Conservation (phyloP, 129 eudicot species). For the Tagetes patula region DNA sequence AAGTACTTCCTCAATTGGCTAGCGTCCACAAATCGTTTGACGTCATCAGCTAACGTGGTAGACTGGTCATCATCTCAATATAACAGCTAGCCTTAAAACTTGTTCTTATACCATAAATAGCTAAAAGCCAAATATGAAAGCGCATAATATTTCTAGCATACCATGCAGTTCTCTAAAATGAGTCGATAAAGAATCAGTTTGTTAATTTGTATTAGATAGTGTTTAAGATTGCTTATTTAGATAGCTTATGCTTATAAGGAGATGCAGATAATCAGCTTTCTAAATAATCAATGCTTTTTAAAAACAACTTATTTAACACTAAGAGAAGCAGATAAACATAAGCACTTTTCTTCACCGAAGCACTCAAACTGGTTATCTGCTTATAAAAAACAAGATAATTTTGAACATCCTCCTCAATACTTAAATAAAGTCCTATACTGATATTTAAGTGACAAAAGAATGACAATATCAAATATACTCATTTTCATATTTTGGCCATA, state of each 20-base stretch:
- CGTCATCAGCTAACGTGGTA: slow-evolving; percentile 9
- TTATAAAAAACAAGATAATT: background rate
- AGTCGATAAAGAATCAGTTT: background rate
- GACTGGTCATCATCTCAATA: slow-evolving; percentile 2
- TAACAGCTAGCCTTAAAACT: slow-evolving; percentile 8
- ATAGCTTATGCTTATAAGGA: background rate
- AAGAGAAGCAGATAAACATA: background rate
- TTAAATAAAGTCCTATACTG: background rate
- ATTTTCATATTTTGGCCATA: background rate
- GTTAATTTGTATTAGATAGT: background rate
- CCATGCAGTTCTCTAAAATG: background rate
- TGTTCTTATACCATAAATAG: background rate
- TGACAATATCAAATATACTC: background rate
- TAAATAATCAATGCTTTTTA: background rate
- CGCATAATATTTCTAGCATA: background rate
- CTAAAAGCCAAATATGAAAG: background rate
- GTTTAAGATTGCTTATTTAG: background rate
- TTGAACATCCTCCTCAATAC: background rate
- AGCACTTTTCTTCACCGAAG: background rate
- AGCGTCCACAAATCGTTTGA: background rate
- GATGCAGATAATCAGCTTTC: background rate
- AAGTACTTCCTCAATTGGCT: background rate
- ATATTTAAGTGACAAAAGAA: background rate
- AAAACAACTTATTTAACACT: background rate
- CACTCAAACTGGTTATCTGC: background rate